phyloP scores from a whole-genome alignment of 2,329 filamentous ascomycete genomes.

The Bretziella fagacearum region DNA sequence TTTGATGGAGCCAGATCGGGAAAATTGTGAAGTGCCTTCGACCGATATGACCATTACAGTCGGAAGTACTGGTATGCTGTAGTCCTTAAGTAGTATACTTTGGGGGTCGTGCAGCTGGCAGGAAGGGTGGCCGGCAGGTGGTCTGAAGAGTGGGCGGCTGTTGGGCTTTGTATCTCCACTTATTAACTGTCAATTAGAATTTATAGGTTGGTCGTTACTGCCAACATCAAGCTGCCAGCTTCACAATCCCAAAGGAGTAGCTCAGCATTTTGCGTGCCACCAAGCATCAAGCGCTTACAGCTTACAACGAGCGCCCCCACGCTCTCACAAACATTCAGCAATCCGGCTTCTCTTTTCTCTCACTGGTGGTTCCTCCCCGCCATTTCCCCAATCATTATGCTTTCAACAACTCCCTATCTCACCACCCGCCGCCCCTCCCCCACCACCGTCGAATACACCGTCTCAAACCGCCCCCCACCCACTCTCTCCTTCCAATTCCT shows the following conservation, averaged over 20 bases:
- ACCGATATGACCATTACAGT: constrained; percentile 46
- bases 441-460: constrained; percentile 82
- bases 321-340: too few relatives aligned
- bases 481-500: constrained; percentile 32
- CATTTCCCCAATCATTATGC: constrained; percentile 30
- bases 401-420: constrained; percentile 43
- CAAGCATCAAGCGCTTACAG: too few relatives aligned
- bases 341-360: background rate
- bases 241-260: too few relatives aligned
- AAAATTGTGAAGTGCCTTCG: constrained; percentile 38
- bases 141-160: too few relatives aligned
- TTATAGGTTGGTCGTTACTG: too few relatives aligned
- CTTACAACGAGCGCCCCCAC: too few relatives aligned
- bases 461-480: constrained; percentile 55
- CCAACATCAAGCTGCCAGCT: too few relatives aligned
- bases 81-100: background rate
- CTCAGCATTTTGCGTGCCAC: too few relatives aligned
- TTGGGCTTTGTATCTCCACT: too few relatives aligned
- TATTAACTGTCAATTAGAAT: too few relatives aligned
- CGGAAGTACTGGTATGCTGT: constrained; percentile 16
- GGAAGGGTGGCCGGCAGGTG: background rate
- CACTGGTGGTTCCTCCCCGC: background rate
- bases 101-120: background rate
- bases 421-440: constrained; percentile 54
- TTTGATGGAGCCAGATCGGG: constrained; percentile 34